Base-by-base conservation (phyloP, 495 filamentous ascomycete genomes). In the Hapsidospora chrysogenum region DNA sequence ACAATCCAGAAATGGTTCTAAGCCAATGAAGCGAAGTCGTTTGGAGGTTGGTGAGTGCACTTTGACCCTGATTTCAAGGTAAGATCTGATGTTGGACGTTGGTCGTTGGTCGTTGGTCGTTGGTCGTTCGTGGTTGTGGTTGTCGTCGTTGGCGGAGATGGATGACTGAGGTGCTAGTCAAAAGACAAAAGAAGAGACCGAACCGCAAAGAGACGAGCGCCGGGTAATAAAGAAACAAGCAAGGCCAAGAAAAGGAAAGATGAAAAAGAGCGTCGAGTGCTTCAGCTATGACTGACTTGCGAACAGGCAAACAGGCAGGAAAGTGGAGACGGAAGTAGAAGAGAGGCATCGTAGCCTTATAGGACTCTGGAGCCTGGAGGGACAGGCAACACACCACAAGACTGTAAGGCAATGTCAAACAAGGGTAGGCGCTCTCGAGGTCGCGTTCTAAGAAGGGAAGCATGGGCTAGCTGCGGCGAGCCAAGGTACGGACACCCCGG, bases 281-380 rank as follows among this genome's bases (percentile, higher is more conserved):
- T 26, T 26, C 23, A 11, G 11, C 11, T 26, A 26, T 26, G 23
- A 26, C 23, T 26, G n/a, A n/a, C 23, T 26, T 6, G 11, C 6
- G 6, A 26, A 6, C 11, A 26, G 23, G 23, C 23, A 26, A 26
- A 26, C 23, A 37, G 37, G 41, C 18, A 27, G 22, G n/a, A 26
- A 11, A 32, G 8, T 32, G 9, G 30, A 17, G 14, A 32, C 5
- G 30, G 30, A 17, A 19, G 16, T 32, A 3, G 32, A 44, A 36
- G 45, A 44, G 47, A 43, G 42, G 30, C 43, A 52, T 52, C 50
- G 50, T 41, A 52, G 52, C 52, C 52, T 55, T 55, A 55, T 52
- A 55, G 52, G 18, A 14, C 30, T 16, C 5, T 6, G 8, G 8
- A 15, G 8, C 30, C 5, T n/a, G 30, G 13, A 32, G 17, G 3